Evolutionary conservation across 306 rosid species (phyloP).

Genomic region (Quercus engelmannii): DNA sequence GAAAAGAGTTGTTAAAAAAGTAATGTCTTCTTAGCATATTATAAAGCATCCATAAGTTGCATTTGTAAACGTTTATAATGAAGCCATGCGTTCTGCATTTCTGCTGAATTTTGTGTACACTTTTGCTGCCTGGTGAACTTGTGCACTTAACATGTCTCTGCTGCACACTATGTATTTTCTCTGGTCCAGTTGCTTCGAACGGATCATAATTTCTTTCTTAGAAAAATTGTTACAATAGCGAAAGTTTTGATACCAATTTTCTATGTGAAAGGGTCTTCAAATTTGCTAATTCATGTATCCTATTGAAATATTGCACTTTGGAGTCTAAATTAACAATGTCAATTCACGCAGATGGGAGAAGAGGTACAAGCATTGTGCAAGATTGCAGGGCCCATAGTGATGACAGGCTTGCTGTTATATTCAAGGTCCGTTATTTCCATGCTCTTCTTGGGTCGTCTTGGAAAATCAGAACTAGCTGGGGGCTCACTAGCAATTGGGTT

Average conservation of each 20-base stretch:
- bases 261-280: no score
- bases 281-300: no score
- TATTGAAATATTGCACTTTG: neutral
- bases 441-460: slow-evolving; percentile 79
- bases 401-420: slow-evolving; percentile 58
- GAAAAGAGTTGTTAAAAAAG: neutral
- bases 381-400: slow-evolving; percentile 58
- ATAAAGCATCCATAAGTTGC: neutral
- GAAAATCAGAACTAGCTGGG: slow-evolving; percentile 76
- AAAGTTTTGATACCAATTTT: no score
- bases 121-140: neutral
- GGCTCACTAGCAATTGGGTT: slow-evolving; percentile 87
- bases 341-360: slow-evolving; percentile 54
- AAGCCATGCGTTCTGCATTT: neutral
- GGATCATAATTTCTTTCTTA: no score
- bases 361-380: slow-evolving; percentile 56
- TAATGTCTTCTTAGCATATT: no score
- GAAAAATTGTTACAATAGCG: no score
- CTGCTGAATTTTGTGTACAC: neutral
- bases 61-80: neutral
- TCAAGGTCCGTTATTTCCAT: slow-evolving; percentile 72
- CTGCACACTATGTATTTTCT: no score
- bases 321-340: slow-evolving; percentile 13
- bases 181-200: no score
- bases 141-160: neutral